A percentile compares a stretch with the other conserved stretches of the same genome.
Conservation (phyloP, 352 stramenopile species). For the Phytopythium kandeliae region DNA sequence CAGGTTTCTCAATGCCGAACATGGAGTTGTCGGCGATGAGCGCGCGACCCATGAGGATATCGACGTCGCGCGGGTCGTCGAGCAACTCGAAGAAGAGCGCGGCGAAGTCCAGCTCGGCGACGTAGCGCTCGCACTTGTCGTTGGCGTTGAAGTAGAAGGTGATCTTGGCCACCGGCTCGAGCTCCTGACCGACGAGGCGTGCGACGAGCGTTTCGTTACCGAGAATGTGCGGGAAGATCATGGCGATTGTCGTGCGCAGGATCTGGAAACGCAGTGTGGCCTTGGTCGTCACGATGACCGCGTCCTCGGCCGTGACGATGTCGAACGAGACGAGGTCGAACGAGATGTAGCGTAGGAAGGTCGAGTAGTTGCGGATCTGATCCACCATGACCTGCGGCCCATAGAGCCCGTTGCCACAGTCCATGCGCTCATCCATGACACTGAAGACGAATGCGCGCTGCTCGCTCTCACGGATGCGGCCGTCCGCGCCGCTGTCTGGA, state of each 20-base stretch:
- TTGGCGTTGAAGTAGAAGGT: constrained; percentile 32
- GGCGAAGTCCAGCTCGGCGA: constrained; percentile 32
- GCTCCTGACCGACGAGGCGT: constrained; percentile 30
- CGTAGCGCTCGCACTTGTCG: constrained; percentile 23
- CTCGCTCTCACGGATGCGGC: constrained; percentile 14
- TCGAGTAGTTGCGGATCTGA: constrained; percentile 37
- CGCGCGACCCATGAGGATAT: constrained; percentile 22
- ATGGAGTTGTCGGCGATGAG: constrained; percentile 35
- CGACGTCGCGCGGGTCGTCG: constrained; percentile 21
- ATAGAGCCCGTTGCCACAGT: constrained; percentile 23
- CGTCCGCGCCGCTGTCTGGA: background rate
- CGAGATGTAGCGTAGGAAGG: constrained; percentile 32
- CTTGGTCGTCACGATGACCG: constrained; percentile 25
- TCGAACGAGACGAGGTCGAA: constrained; percentile 22
- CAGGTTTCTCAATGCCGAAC: constrained; percentile 4
- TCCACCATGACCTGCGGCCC: constrained; percentile 31
- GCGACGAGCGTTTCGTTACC: constrained; percentile 30
- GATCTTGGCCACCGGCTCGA: constrained; percentile 15
- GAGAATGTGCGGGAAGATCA: constrained; percentile 38
- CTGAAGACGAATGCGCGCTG: constrained; percentile 31
- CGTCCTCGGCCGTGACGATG: constrained; percentile 24
- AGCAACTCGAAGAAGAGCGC: constrained; percentile 26
- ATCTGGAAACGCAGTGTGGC: constrained; percentile 34
- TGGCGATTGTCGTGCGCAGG: constrained; percentile 33
- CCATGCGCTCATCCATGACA: constrained; percentile 27